A percentile compares a stretch with the other conserved stretches of the same genome.
These are phyloP conservation scores for Isoetes engelmannii DNA, from an alignment of 83 land plant genomes.

Conservation along the genomic window DNA sequence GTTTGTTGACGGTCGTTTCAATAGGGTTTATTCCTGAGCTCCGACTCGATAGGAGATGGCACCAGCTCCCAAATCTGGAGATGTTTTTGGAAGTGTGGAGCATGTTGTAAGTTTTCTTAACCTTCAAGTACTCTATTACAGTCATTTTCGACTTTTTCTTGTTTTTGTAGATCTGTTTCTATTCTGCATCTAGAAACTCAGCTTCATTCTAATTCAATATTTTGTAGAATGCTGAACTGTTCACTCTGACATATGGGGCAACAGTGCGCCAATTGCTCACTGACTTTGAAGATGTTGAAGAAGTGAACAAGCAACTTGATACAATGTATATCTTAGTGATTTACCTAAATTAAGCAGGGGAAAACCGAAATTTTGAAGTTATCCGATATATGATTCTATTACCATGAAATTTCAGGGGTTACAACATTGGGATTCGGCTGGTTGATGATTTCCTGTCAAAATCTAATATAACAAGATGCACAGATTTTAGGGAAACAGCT, in stretches of 20 bases:
- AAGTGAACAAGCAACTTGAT: conserved; percentile 97
- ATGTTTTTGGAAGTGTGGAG: conserved; percentile 1
- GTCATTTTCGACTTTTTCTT: background rate
- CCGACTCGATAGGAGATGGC: background rate
- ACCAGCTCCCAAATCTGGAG: background rate
- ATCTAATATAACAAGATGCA: conserved; percentile 74
- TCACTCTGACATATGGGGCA: conserved; percentile 89
- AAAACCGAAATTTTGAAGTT: background rate
- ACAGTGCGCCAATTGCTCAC: conserved; percentile 90
- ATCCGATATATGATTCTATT: background rate
- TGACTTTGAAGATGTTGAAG: conserved; percentile 91
- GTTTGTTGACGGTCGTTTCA: too few relatives aligned
- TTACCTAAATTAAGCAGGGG: background rate
- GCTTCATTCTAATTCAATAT: background rate
- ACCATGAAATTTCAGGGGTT: conserved; percentile 61
- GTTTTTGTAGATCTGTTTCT: background rate
- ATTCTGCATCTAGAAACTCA: background rate
- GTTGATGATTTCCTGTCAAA: conserved; percentile 92
- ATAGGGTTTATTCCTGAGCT: too few relatives aligned
- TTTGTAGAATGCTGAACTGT: conserved; percentile 83
- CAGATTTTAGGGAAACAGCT: conserved; percentile 87
- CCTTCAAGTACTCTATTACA: background rate
- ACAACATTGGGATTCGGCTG: conserved; percentile 81
- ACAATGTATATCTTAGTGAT: conserved; percentile 44
- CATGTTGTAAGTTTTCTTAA: background rate